These are phyloP conservation scores for Aspergillus sp. DNA, from an alignment of 2,329 filamentous ascomycete species.

Conservation along the genomic window DNA sequence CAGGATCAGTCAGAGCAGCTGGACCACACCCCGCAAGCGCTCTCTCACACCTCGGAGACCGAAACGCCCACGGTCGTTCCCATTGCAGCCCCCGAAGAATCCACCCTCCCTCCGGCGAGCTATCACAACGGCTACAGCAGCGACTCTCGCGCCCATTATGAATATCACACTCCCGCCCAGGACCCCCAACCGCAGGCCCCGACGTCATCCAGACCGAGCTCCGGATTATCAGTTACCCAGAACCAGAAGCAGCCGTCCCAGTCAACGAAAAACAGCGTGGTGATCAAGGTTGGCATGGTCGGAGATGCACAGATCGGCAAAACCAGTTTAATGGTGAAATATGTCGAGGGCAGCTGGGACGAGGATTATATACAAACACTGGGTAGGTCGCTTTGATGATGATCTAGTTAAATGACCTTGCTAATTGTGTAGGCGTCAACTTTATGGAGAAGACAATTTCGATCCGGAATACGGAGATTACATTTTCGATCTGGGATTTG, in stretches of 20 bases:
- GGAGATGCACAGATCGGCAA: constrained; percentile 99
- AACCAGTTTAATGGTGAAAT: constrained; percentile 99
- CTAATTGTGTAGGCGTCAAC: constrained; percentile 70
- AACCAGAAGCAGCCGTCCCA: constrained; percentile 45
- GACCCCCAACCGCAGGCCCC: constrained; percentile 43
- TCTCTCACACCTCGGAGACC: constrained; percentile 17
- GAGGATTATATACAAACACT: constrained; percentile 99
- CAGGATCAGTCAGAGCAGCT: not conserved
- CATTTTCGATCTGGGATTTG: constrained; percentile 98
- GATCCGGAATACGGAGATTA: constrained; percentile 98
- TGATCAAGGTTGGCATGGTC: constrained; percentile 99
- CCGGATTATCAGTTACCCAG: constrained; percentile 50
- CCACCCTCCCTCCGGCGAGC: constrained; percentile 20
- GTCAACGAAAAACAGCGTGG: constrained; percentile 64
- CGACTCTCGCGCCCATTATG: constrained; percentile 50
- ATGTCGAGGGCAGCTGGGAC: constrained; percentile 98
- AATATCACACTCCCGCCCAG: constrained; percentile 31
- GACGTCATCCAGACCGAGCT: constrained; percentile 48
- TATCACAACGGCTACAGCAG: constrained; percentile 42
- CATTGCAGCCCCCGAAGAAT: constrained; percentile 40
- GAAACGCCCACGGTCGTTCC: constrained; percentile 26
- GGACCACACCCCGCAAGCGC: constrained; percentile 8
- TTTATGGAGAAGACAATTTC: constrained; percentile 99
- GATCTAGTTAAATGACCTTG: constrained; percentile 1
- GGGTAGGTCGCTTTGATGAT: constrained; percentile 46